phyloP scores from a whole-genome alignment of 1,139 yeast species.

The Arxiozyma slooffiae region DNA sequence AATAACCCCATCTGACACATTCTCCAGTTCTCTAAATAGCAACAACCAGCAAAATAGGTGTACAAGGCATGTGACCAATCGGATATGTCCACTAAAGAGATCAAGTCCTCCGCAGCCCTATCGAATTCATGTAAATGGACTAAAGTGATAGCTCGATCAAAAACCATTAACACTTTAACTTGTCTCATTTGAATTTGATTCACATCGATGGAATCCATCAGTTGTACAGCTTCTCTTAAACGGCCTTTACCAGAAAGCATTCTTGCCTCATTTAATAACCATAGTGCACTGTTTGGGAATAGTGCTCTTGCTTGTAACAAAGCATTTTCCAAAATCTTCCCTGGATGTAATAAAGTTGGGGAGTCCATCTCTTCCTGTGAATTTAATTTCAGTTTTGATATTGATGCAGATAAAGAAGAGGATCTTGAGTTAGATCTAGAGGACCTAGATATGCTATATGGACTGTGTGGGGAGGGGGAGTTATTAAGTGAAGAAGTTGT shows the following conservation, averaged over 20 bases:
- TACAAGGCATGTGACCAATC: slow-evolving; percentile 91
- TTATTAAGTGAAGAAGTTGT: background rate
- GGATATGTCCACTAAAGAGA: slow-evolving; percentile 59
- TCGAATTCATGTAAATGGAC: slow-evolving; percentile 71
- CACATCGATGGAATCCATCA: slow-evolving; percentile 66
- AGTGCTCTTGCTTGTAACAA: slow-evolving; percentile 54
- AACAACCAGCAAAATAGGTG: slow-evolving; percentile 75
- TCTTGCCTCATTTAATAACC: slow-evolving; percentile 87
- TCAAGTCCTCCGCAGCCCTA: slow-evolving; percentile 67
- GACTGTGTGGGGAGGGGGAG: background rate
- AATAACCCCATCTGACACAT: slow-evolving; percentile 45
- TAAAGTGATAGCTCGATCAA: slow-evolving; percentile 74
- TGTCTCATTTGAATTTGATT: slow-evolving; percentile 73
- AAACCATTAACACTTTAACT: slow-evolving; percentile 75
- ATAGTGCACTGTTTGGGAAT: slow-evolving; percentile 82
- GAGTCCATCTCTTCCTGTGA: slow-evolving; percentile 30
- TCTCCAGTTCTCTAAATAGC: slow-evolving; percentile 73
- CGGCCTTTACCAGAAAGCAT: slow-evolving; percentile 74
- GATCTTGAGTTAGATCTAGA: background rate
- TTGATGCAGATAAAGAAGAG: background rate
- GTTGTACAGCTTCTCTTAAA: slow-evolving; percentile 53
- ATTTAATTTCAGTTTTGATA: background rate
- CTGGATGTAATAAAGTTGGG: slow-evolving; percentile 44
- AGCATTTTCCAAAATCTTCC: slow-evolving; percentile 40
- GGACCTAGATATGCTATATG: background rate